Evolutionary conservation across 2,329 filamentous ascomycete species (phyloP).

Genomic region (Calonectria naviculata): DNA sequence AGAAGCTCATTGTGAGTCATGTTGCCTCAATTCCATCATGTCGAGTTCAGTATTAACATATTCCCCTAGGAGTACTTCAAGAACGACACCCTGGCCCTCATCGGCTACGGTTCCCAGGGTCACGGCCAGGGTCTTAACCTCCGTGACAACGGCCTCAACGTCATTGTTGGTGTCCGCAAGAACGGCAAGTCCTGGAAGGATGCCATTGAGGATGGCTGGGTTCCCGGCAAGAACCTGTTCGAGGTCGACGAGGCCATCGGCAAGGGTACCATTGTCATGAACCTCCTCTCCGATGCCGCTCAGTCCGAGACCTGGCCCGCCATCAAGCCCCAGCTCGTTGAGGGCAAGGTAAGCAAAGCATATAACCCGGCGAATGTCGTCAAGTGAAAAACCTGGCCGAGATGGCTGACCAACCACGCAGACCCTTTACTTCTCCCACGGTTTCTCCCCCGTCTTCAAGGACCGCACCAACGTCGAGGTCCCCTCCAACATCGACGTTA

Average conservation of each 20-base stretch:
- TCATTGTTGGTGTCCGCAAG: slow-evolving; percentile 99
- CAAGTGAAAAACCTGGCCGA: slow-evolving; percentile 33
- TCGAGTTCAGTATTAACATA: slow-evolving; percentile 13
- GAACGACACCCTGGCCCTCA: slow-evolving; percentile 98
- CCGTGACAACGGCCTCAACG: slow-evolving; percentile 99
- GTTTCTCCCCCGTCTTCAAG: slow-evolving; percentile 99
- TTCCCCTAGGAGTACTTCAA: slow-evolving; percentile 92
- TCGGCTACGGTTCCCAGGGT: slow-evolving; percentile 97
- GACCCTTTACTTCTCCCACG: slow-evolving; percentile 99
- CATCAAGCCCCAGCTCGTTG: slow-evolving; percentile 97
- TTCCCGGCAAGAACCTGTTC: slow-evolving; percentile 98
- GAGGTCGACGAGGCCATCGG: slow-evolving; percentile 96
- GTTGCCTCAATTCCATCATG: neutral
- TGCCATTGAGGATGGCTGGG: slow-evolving; percentile 96
- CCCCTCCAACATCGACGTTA: slow-evolving; percentile 95
- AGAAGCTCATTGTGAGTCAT: slow-evolving; percentile 91
- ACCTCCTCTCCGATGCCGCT: slow-evolving; percentile 96
- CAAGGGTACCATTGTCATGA: slow-evolving; percentile 97
- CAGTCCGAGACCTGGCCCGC: slow-evolving; percentile 99
- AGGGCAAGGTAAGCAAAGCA: slow-evolving; percentile 86
- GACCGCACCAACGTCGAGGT: slow-evolving; percentile 99
- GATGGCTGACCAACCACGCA: slow-evolving; percentile 46
- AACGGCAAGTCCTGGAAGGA: slow-evolving; percentile 99
- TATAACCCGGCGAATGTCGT: neutral
- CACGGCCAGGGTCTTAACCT: slow-evolving; percentile 99